A percentile compares a stretch with the other conserved stretches of the same genome.
Evolutionary conservation across 768 basidiomycete genomes (phyloP).

Genomic region (Calocybe cyanea): DNA sequence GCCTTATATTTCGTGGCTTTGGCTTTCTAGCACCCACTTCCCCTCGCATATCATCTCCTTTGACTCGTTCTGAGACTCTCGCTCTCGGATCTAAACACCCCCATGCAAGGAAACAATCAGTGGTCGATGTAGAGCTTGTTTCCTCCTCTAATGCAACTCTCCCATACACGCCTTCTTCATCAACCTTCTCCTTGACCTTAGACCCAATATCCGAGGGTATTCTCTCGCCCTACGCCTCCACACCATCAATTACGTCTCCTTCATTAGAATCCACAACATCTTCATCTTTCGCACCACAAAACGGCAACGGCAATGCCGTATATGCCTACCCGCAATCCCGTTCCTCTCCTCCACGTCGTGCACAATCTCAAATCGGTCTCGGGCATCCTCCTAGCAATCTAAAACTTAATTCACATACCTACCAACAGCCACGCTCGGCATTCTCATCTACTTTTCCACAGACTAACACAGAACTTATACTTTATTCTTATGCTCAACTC

Average conservation of each 20-base stretch:
- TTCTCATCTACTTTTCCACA: constrained; percentile 43
- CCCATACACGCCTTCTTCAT: constrained; percentile 38
- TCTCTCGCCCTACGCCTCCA: constrained; percentile 29
- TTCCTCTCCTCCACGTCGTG: constrained; percentile 27
- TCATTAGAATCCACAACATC: constrained; percentile 27
- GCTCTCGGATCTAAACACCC: constrained; percentile 61
- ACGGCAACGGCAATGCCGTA: constrained; percentile 7
- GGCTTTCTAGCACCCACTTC: constrained; percentile 27
- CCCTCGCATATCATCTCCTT: constrained; percentile 37
- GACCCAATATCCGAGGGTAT: constrained; percentile 43
- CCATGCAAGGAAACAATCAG: constrained; percentile 72
- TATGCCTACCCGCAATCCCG: constrained; percentile 33
- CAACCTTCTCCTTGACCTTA: constrained; percentile 44
- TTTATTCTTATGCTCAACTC: constrained; percentile 85
- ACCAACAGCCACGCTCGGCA: constrained; percentile 35
- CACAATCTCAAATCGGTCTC: constrained; percentile 38
- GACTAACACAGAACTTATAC: constrained; percentile 60
- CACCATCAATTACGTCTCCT: constrained; percentile 34
- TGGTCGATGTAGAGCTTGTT: constrained; percentile 46
- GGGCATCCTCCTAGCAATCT: constrained; percentile 38
- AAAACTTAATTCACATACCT: constrained; percentile 14
- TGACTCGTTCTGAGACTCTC: constrained; percentile 49
- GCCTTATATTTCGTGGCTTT: too few relatives aligned
- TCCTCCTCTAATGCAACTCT: constrained; percentile 25
- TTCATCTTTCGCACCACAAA: constrained; percentile 24